Evolutionary conservation across 2,329 filamentous ascomycete species (phyloP), one percentile per base, ranked within the genome.

Genomic region (Aschersonia sp.): DNA sequence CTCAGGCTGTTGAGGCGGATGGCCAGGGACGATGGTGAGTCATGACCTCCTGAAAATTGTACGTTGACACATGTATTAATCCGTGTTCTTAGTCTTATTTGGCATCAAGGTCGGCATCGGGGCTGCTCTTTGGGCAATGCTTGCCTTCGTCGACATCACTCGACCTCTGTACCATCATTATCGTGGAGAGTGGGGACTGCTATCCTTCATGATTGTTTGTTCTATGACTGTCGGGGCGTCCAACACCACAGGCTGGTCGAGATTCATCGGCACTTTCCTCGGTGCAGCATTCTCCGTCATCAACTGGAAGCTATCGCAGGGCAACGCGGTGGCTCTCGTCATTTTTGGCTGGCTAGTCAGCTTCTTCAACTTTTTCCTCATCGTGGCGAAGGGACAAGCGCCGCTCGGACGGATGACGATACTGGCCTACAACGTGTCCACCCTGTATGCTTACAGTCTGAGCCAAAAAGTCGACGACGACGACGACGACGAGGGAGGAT

Each of bases 121-220:
- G 31, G 89, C 89, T 9, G 78, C 86, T 5, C 65, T 94, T 0
- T 94, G 89, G 67, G 88, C 85, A 20, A 76, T 89, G 60, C 83
- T 89, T 53, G 82, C 89, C 3, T 96, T 94, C 58, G 71, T 94
- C 31, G 74, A 78, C 1, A 67, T 74, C 9, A 91, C 86, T 1
- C 73, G 86, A 48, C 82, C 84, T 0, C 73, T 82, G 30, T 96
- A 94, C 60, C 73, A 78, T 40, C 82, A 84, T 56, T 95, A 87
- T 83, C 75, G 89, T 57, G 88, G 89, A 32, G 89, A 96, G 69
- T 96, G 89, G 89, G 89, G 89, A n/a, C 71, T 96, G 4, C 66
- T 95, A 45, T 92, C 87, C 0, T 95, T 94, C 67, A 95, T 95
- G 89, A 78, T 94, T 59, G 89, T 96, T 29, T 94, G 88, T 62